Evolutionary conservation across 2,329 filamentous ascomycete species (phyloP).

Genomic region (Cordyceps fumosorosea): DNA sequence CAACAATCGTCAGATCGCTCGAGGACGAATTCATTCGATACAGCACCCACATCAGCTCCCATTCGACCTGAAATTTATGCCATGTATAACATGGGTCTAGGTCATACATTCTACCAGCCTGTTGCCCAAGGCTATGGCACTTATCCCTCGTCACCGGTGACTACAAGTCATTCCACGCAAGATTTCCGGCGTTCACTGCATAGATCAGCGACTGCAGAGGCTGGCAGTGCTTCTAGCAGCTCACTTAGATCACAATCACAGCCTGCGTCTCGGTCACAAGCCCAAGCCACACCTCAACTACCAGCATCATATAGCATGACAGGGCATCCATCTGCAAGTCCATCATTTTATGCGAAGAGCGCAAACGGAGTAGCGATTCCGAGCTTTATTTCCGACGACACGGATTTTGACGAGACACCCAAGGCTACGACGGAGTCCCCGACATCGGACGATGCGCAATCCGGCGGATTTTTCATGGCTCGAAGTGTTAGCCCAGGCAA

Average conservation of each 20-base stretch:
- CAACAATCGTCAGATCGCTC: constrained; percentile 41
- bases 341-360: constrained; percentile 32
- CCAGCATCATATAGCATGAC: constrained; percentile 20
- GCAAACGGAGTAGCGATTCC: constrained; percentile 46
- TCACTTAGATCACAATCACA: constrained; percentile 62
- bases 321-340: constrained; percentile 30
- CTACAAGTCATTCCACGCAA: constrained; percentile 33
- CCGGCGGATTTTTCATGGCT: constrained; percentile 21
- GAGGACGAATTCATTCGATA: constrained; percentile 58
- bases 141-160: constrained; percentile 51
- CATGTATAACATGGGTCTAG: constrained; percentile 37
- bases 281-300: constrained; percentile 20
- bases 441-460: constrained; percentile 39
- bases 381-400: constrained; percentile 51
- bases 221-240: constrained; percentile 42
- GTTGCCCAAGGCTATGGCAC: constrained; percentile 39
- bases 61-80: constrained; percentile 51
- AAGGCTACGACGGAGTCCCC: constrained; percentile 38
- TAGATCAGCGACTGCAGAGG: constrained; percentile 45
- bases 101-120: constrained; percentile 42
- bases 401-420: constrained; percentile 40
- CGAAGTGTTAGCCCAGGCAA: constrained; percentile 24
- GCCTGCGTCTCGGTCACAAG: constrained; percentile 46
- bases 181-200: constrained; percentile 54
- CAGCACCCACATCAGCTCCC: constrained; percentile 51